These are phyloP conservation scores for Saccharomyces uvarum DNA, from an alignment of 1,139 yeast genomes.

Conservation along the genomic window DNA sequence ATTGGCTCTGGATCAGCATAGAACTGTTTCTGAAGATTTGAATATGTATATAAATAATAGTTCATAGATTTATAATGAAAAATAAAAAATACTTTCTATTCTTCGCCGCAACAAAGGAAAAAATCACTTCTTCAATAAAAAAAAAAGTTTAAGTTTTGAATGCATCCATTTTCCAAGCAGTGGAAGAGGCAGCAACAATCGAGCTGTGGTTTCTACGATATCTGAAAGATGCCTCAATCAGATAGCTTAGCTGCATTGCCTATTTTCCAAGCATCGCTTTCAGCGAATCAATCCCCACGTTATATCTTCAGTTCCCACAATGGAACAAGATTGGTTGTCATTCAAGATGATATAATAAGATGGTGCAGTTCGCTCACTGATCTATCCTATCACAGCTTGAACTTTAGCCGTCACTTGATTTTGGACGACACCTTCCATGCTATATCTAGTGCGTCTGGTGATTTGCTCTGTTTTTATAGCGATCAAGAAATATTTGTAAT, in stretches of 20 bases:
- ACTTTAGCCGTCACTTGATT: not conserved
- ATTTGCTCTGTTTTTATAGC: conserved; percentile 37
- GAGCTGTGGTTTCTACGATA: not conserved
- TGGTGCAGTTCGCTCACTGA: conserved; percentile 16
- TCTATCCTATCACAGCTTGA: not conserved
- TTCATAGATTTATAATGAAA: not conserved
- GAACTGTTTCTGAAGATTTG: conserved; percentile 1
- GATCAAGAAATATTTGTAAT: conserved; percentile 31
- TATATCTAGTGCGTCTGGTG: conserved; percentile 35
- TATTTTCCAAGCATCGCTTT: not conserved
- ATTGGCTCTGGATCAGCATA: conserved; percentile 7
- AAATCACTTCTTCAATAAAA: not conserved
- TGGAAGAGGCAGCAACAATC: not conserved
- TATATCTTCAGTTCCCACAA: conserved; percentile 14
- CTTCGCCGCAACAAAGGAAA: not conserved
- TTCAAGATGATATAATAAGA: conserved; percentile 17
- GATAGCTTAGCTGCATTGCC: not conserved
- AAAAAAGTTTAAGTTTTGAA: not conserved
- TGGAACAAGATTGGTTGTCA: conserved; percentile 15
- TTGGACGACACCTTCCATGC: conserved; percentile 16
- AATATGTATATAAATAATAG: not conserved
- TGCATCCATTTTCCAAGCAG: conserved; percentile 11
- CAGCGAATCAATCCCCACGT: conserved; percentile 3
- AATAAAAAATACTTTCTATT: not conserved
- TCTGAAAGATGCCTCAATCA: not conserved